These are phyloP conservation scores for Anisodus tanguticus DNA, from an alignment of 257 asterid genomes.

Conservation along the genomic window DNA sequence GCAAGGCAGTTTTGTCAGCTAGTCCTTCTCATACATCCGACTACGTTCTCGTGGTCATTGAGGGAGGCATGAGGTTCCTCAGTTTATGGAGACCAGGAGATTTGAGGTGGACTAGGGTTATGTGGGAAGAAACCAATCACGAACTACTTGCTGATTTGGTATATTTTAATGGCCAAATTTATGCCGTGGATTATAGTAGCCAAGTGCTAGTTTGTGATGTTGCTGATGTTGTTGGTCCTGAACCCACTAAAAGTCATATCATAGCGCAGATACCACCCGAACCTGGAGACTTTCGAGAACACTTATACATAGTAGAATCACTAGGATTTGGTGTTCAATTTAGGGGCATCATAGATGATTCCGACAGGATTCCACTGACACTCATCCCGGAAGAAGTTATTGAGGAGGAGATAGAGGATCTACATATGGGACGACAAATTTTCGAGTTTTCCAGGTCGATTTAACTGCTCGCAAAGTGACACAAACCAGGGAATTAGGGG, in stretches of 20 bases:
- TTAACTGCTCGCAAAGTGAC: not conserved
- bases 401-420: not conserved
- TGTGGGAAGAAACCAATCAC: no score
- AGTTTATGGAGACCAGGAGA: no score
- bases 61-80: no score
- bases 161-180: no score
- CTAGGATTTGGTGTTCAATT: not conserved
- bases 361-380: not conserved
- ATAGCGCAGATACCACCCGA: not conserved
- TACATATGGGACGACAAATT: not conserved
- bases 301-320: not conserved
- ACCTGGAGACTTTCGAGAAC: not conserved
- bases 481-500: constrained; percentile 20
- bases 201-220: no score
- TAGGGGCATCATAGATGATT: not conserved
- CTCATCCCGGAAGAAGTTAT: not conserved
- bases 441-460: not conserved
- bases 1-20: not conserved
- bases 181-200: no score
- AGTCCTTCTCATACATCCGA: no score
- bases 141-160: no score
- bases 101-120: no score
- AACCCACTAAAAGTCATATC: no score
- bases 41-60: no score
- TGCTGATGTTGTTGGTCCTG: no score